Evolutionary conservation across 2,329 filamentous ascomycete genomes (phyloP).

Genomic region (Calonectria multiphialidica): DNA sequence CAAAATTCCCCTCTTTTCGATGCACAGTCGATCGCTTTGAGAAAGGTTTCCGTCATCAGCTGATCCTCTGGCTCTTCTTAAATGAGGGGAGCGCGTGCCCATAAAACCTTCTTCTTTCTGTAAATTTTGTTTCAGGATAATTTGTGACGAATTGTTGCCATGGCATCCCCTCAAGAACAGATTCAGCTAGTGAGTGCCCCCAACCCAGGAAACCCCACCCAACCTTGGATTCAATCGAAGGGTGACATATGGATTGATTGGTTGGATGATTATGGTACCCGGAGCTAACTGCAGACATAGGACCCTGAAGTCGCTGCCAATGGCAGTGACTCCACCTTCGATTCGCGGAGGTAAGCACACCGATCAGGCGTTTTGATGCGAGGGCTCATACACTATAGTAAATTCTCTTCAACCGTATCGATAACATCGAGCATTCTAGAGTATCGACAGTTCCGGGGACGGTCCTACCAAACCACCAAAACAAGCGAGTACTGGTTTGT

Average conservation of each 20-base stretch:
- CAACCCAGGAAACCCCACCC: too few relatives aligned
- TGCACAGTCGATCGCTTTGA: background rate
- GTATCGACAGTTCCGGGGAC: background rate
- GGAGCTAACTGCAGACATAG: background rate
- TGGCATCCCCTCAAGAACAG: background rate
- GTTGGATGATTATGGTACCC: too few relatives aligned
- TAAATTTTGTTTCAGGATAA: background rate
- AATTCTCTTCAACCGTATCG: background rate
- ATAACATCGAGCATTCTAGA: slow-evolving; percentile 1
- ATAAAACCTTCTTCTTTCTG: too few relatives aligned
- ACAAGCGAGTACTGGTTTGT: background rate
- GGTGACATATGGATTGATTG: background rate
- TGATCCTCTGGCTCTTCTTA: background rate
- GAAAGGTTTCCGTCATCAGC: background rate
- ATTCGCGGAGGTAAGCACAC: background rate
- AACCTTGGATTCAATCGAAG: background rate
- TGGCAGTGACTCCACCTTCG: background rate
- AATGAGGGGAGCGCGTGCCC: background rate
- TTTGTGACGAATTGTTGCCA: background rate
- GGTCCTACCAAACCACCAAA: slow-evolving; percentile 1
- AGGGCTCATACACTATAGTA: background rate
- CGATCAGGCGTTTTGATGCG: background rate
- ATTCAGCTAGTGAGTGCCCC: background rate
- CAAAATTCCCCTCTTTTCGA: background rate
- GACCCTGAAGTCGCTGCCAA: background rate